phyloP scores from a whole-genome alignment of 768 basidiomycete species.

The Leccinum fibrillosum region DNA sequence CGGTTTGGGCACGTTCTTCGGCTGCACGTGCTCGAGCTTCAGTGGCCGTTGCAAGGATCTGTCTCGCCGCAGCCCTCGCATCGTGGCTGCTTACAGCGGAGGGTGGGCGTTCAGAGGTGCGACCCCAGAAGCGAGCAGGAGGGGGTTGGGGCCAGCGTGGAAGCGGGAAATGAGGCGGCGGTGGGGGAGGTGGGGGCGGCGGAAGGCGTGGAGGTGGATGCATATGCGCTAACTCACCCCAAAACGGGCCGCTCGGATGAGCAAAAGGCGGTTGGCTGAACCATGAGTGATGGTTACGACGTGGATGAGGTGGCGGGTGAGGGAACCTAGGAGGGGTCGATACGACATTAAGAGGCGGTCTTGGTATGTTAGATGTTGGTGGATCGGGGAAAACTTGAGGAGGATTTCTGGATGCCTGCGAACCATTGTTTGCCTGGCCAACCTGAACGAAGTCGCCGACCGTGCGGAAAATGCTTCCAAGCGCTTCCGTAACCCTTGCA shows the following conservation, averaged over 20 bases:
- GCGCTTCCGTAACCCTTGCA: slow-evolving; percentile 56
- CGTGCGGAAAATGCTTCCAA: slow-evolving; percentile 55
- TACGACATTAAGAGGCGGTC: slow-evolving; percentile 3
- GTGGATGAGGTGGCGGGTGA: slow-evolving; percentile 16
- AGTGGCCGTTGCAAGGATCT: slow-evolving; percentile 15
- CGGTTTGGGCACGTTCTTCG: background rate
- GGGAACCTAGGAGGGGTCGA: slow-evolving; percentile 17
- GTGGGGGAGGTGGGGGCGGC: slow-evolving; percentile 20
- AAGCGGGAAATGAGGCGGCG: background rate
- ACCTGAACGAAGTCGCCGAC: slow-evolving; percentile 39
- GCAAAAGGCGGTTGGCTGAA: slow-evolving; percentile 12
- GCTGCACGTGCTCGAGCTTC: slow-evolving; percentile 13
- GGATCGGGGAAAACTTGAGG: background rate
- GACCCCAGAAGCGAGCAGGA: slow-evolving; percentile 20
- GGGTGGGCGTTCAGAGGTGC: background rate
- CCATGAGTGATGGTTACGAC: slow-evolving; percentile 25
- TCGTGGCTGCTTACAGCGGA: background rate
- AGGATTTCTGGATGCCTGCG: slow-evolving; percentile 1
- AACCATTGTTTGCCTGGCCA: slow-evolving; percentile 7
- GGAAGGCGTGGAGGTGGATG: slow-evolving; percentile 13
- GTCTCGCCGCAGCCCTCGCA: slow-evolving; percentile 12
- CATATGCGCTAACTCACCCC: slow-evolving; percentile 17
- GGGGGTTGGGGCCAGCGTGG: slow-evolving; percentile 27
- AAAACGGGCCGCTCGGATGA: slow-evolving; percentile 12
- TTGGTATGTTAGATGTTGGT: slow-evolving; percentile 3